A percentile compares a stretch with the other conserved stretches of the same genome.
These are phyloP conservation scores for Danielia oregonensis DNA, from an alignment of 805 yeast genomes.

Conservation along the genomic window DNA sequence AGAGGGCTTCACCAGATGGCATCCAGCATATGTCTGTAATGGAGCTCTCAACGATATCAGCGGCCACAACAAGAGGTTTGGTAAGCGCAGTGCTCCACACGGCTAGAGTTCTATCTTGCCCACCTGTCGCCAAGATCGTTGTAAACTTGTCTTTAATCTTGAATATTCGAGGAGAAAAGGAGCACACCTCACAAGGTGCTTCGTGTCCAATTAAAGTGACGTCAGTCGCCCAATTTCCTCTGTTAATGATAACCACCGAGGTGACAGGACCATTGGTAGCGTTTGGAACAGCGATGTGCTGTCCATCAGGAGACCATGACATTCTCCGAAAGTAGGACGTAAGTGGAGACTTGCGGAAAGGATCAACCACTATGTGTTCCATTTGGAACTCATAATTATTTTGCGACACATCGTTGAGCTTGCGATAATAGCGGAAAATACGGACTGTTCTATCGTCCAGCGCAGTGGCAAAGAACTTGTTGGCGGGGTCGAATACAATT, in stretches of 20 bases:
- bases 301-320: constrained; percentile 93
- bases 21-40: constrained; percentile 91
- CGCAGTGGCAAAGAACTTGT: constrained; percentile 94
- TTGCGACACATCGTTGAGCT: constrained; percentile 41
- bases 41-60: constrained; percentile 69
- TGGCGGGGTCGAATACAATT: constrained; percentile 96
- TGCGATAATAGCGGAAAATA: constrained; percentile 78
- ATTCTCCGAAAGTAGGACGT: constrained; percentile 84
- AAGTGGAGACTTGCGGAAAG: constrained; percentile 84
- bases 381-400: constrained; percentile 77
- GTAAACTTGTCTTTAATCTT: constrained; percentile 42
- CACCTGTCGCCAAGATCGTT: constrained; percentile 90
- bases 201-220: constrained; percentile 78
- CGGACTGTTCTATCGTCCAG: constrained; percentile 93
- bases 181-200: constrained; percentile 78
- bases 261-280: constrained; percentile 83
- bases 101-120: constrained; percentile 86
- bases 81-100: constrained; percentile 81
- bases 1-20: constrained; percentile 72
- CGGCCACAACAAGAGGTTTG: constrained; percentile 76
- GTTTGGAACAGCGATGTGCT: constrained; percentile 79
- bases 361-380: constrained; percentile 78
- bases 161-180: constrained; percentile 69
- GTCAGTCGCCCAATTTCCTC: constrained; percentile 79
- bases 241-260: constrained; percentile 64